A percentile compares a stretch with the other conserved stretches of the same genome.
phyloP scores from a whole-genome alignment of 345 rosid species.

The Eucalyptus fibrosa region DNA sequence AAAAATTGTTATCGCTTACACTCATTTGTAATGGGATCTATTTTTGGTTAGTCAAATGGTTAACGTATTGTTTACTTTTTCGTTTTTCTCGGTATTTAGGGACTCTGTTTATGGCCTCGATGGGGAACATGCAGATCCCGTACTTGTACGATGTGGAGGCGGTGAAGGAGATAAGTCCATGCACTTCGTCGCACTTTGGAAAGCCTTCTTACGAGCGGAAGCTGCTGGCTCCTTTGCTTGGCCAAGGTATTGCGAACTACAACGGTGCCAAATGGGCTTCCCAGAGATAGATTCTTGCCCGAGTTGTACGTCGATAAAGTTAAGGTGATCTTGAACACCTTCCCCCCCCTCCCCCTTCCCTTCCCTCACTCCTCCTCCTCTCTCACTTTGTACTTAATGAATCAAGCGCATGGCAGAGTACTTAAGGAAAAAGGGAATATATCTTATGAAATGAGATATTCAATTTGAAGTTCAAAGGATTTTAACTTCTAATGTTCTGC shows the following conservation, averaged over 20 bases:
- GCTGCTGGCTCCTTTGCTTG: not conserved
- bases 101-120: not conserved
- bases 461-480: not conserved
- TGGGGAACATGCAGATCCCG: not conserved
- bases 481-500: not conserved
- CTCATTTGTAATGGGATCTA: not conserved
- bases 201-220: not conserved
- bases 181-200: not conserved
- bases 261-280: not conserved
- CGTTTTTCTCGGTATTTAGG: not conserved
- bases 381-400: not conserved
- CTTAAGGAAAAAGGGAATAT: not conserved
- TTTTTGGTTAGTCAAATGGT: not conserved
- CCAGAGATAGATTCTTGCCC: not conserved
- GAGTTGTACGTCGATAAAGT: constrained; percentile 5
- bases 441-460: not conserved
- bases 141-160: not conserved
- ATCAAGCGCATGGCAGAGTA: not conserved
- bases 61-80: not conserved
- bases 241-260: not conserved
- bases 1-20: not conserved
- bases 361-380: not conserved
- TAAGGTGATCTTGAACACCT: not conserved
- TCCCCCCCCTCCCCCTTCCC: not conserved
- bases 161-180: not conserved